Evolutionary conservation across 441 rosid genomes (phyloP), one percentile per base, ranked within the genome.

Genomic region (Brassica hybrid): DNA sequence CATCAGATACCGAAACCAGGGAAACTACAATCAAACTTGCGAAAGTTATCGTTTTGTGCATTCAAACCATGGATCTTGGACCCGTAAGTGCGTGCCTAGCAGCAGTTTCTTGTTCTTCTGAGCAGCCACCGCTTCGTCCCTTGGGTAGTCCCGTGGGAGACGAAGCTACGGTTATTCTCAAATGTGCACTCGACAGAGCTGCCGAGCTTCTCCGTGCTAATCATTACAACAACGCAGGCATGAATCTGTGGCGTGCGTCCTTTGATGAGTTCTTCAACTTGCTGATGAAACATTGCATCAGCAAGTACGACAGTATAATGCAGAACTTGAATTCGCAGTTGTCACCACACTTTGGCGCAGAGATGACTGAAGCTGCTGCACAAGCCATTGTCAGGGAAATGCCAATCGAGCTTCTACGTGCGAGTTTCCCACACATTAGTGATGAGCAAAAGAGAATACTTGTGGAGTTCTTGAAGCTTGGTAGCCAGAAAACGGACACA

Each of bases 181-280:
- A 84, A 73, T 85, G 91, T 63, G 85, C 88, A 67, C 91, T 93
- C 4, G 92, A 91, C 71, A 85, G 89, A 75, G 96, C 94, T 60
- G 63, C 92, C 2, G 85, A 89, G 48, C 78, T 93, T 52, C 76
- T 91, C 74, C 86, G 78, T 43, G 86, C 88, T 79, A 85, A 82
- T 60, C 82, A 80, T 80, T 88, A 89, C 64, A 83, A 80, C 73
- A 73, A 65, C 50, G 67, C 83, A 43, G 85, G 84, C 72, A 76
- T 81, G 72, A 84, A 87, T 27, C 87, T 88, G 30, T 93, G 97
- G 97, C 90, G 89, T 83, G 92, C 90, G 45, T 86, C 96, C 14
- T 93, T 93, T 70, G 88, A 93, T 73, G 96, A 93, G 81, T 91
- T 91, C 69, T 93, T 91, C 82, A 83, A 72, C 73, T 91, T 89